Base-by-base conservation (phyloP, 176 grass and related monocot species). In the Oryza punctata region DNA sequence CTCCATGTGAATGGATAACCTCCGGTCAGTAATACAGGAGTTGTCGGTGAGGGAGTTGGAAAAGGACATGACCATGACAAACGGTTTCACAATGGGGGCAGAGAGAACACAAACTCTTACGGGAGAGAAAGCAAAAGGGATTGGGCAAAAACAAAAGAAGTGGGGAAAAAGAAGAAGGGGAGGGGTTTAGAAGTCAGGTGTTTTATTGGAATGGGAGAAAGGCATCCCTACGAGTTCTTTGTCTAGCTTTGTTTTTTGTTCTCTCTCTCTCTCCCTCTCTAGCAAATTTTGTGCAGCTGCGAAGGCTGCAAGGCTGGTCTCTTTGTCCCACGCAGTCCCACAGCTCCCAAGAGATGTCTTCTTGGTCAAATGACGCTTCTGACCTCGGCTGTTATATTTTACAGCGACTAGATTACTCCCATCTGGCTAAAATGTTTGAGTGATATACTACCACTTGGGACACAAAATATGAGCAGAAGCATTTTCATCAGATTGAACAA, bases 151-250 rank as follows among this genome's bases (percentile, higher is more conserved):
- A 82, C 79, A 83, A 90, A 75, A 87, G 84, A 72, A 41, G 84
- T 82, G 72, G 68, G 69, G 69, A 32, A 83, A 89, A 85, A 70
- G 79, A 85, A 70, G 79, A 73, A 19, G 69, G 67, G 84, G 63
- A 75, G 68, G 84, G 63, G 45, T 84, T 87, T 80, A 69, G 63
- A 63, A 78, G 80, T 73, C 82, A 76, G 73, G 65, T 73, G 79
- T 88, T 91, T 91, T 86, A 90, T 98, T 68, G 93, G 91, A 90
- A 90, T 65, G 65, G 73, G 93, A 76, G 85, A 95, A 98, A 98
- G 92, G 78, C 29, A 16, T 37, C 61, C 26, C 85, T 82, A 69
- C 21, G 68, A 60, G 24, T 50, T 73, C 67, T 65, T 33, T 84
- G 75, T 74, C 59, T 60, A 61, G 33, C 68, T 82, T 69, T 82